phyloP scores from a whole-genome alignment of 2,329 filamentous ascomycete genomes.

The Helotiales sp. region DNA sequence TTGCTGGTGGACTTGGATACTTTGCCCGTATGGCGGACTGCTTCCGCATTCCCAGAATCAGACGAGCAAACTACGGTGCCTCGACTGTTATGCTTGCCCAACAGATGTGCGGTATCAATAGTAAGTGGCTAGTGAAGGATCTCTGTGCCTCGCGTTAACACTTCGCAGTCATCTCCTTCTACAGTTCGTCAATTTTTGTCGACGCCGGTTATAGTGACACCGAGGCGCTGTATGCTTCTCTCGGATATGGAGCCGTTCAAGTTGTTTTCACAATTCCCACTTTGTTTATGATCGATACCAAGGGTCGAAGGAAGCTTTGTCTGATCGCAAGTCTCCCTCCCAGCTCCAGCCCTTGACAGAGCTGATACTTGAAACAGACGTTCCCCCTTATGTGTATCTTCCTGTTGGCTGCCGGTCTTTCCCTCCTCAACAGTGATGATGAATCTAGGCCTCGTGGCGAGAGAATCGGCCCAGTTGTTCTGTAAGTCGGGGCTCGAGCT shows the following conservation, averaged over 20 bases:
- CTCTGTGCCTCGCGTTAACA: constrained; percentile 26
- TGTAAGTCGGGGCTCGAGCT: too few species aligned
- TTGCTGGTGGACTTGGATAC: constrained; percentile 53
- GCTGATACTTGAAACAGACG: constrained; percentile 44
- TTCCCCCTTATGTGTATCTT: constrained; percentile 69
- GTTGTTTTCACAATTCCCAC: constrained; percentile 64
- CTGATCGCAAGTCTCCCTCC: constrained; percentile 49
- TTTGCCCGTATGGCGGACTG: constrained; percentile 51
- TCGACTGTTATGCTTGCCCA: constrained; percentile 62
- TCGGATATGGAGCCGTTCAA: constrained; percentile 68
- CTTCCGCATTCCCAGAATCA: constrained; percentile 53
- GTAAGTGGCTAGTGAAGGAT: constrained; percentile 56
- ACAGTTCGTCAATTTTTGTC: constrained; percentile 65
- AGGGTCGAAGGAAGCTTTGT: constrained; percentile 63
- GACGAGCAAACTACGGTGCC: constrained; percentile 61
- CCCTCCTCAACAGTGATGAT: constrained; percentile 51
- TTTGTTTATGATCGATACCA: constrained; percentile 66
- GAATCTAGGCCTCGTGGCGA: constrained; percentile 48
- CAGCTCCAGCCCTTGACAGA: constrained; percentile 60
- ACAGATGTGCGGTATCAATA: constrained; percentile 59
- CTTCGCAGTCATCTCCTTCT: constrained; percentile 73
- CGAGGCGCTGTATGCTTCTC: constrained; percentile 63
- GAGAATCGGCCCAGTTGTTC: constrained; percentile 56
- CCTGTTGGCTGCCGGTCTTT: constrained; percentile 46
- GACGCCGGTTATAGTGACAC: constrained; percentile 60